Conservation (phyloP, 2,329 filamentous ascomycete species). For the Dactylellina haptotyla region DNA sequence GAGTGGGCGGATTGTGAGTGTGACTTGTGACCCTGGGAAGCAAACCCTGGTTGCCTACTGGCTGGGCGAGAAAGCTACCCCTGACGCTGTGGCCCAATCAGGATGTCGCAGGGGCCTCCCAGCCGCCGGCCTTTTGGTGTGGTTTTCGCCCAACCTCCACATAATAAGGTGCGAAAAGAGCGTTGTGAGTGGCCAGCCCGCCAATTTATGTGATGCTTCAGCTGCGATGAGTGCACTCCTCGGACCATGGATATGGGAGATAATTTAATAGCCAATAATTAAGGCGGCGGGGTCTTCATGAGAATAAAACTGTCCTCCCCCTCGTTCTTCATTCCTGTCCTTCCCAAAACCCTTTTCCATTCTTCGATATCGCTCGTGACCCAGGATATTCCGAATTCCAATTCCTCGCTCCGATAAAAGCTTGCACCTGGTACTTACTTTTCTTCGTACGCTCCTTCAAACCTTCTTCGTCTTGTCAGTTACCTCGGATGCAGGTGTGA, state of each 20-base stretch:
- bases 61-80: no score
- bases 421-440: slow-evolving; percentile 7
- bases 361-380: neutral
- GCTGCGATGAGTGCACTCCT: neutral
- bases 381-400: neutral
- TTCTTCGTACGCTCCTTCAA: slow-evolving; percentile 7
- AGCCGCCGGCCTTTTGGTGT: slow-evolving; percentile 40
- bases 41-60: no score
- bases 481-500: slow-evolving; percentile 44
- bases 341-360: slow-evolving; percentile 3
- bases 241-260: neutral
- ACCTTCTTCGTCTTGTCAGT: neutral
- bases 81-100: no score
- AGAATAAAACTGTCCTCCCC: slow-evolving; percentile 15
- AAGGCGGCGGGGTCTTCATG: slow-evolving; percentile 41
- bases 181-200: slow-evolving; percentile 16
- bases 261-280: slow-evolving; percentile 30
- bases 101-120: no score
- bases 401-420: neutral
- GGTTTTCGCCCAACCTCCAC: slow-evolving; percentile 32
- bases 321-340: slow-evolving; percentile 10
- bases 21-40: no score
- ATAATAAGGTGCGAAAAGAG: neutral
- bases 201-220: slow-evolving; percentile 20
- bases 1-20: no score